Evolutionary conservation across 2,329 filamentous ascomycete species (phyloP).

Genomic region (Epichloe aotearoae): DNA sequence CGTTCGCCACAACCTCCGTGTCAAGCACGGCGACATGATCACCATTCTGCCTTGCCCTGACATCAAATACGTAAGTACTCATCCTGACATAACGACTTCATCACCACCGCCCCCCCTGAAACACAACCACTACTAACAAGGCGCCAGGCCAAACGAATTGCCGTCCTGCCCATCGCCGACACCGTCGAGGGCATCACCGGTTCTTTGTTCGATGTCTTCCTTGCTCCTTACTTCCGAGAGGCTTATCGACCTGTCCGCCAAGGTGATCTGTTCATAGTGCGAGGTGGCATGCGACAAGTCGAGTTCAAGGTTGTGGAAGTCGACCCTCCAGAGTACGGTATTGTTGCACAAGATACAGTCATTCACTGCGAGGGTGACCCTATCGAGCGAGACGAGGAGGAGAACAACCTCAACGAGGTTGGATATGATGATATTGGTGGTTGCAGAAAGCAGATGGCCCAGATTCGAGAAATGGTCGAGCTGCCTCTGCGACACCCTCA

Average conservation of each 20-base stretch:
- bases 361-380: constrained; percentile 85
- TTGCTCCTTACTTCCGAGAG: constrained; percentile 98
- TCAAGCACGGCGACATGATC: constrained; percentile 97
- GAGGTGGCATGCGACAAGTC: constrained; percentile 96
- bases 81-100: not conserved
- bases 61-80: constrained; percentile 88
- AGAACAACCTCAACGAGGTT: constrained; percentile 98
- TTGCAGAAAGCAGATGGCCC: constrained; percentile 98
- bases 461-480: constrained; percentile 98
- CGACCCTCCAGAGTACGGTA: constrained; percentile 95
- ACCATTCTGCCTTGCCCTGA: constrained; percentile 96
- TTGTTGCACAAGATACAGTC: constrained; percentile 95
- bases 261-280: constrained; percentile 93
- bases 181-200: constrained; percentile 96
- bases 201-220: constrained; percentile 97
- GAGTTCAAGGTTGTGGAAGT: constrained; percentile 99
- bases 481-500: constrained; percentile 92
- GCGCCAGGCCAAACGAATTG: constrained; percentile 86
- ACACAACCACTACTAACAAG: constrained; percentile 7
- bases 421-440: constrained; percentile 99
- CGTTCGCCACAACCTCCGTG: constrained; percentile 92
- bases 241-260: constrained; percentile 94
- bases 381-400: constrained; percentile 96
- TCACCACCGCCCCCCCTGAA: too few relatives aligned
- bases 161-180: constrained; percentile 93